A percentile compares a stretch with the other conserved stretches of the same genome.
These are phyloP conservation scores for Abortiporus biennis DNA, from an alignment of 1,284 basidiomycete genomes.

Conservation along the genomic window DNA sequence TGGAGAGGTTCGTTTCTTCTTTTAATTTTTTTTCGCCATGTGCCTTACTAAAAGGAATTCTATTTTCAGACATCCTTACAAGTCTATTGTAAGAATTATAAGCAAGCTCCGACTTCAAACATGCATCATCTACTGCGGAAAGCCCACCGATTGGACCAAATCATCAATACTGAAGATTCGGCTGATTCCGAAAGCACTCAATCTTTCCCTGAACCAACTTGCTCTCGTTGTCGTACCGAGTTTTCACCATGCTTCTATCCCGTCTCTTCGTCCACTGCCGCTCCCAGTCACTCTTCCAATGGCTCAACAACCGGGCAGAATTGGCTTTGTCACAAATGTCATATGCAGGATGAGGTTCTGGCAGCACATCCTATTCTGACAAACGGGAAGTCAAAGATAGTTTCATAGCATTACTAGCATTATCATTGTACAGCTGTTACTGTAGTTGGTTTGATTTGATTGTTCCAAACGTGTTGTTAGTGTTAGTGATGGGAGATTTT, in stretches of 20 bases:
- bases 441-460: too few species aligned
- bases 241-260: slow-evolving; percentile 37
- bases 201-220: slow-evolving; percentile 22
- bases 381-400: too few species aligned
- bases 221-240: slow-evolving; percentile 30
- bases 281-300: too few species aligned
- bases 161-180: slow-evolving; percentile 33
- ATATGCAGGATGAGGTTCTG: slow-evolving; percentile 29
- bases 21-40: slow-evolving; percentile 1
- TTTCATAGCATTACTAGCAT: too few species aligned
- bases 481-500: too few species aligned
- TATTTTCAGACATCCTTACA: slow-evolving; percentile 72
- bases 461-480: too few species aligned
- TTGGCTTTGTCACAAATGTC: slow-evolving; percentile 56
- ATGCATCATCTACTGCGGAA: slow-evolving; percentile 83
- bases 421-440: too few species aligned
- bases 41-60: neutral
- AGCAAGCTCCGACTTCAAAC: slow-evolving; percentile 64
- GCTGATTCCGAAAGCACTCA: slow-evolving; percentile 11
- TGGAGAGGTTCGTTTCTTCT: slow-evolving; percentile 51
- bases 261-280: too few species aligned
- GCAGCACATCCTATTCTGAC: too few species aligned
- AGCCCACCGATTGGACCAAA: slow-evolving; percentile 72
- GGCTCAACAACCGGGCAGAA: too few species aligned
- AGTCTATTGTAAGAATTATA: slow-evolving; percentile 79